Evolutionary conservation across 495 filamentous ascomycete genomes (phyloP).

Genomic region (Daldinia concentrica): DNA sequence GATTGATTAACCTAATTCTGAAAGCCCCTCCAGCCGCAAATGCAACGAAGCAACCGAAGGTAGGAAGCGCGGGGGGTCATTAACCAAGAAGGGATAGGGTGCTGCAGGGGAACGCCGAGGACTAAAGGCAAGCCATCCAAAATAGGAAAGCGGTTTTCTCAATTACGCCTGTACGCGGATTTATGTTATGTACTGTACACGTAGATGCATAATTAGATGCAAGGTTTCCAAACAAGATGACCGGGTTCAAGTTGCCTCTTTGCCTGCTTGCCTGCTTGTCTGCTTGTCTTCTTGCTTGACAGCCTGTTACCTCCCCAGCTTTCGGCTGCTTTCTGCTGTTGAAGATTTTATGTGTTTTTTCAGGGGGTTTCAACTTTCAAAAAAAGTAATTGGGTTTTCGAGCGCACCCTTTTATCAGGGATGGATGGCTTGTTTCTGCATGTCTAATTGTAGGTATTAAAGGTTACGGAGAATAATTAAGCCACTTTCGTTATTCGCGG

Average conservation of each 20-base stretch:
- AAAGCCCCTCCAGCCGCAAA: constrained; percentile 34
- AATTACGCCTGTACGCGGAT: constrained; percentile 1
- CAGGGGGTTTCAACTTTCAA: constrained; percentile 16
- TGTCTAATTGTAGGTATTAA: constrained; percentile 27
- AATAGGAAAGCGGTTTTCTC: constrained; percentile 38
- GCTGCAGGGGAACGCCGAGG: constrained; percentile 40
- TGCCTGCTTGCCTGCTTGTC: constrained; percentile 6
- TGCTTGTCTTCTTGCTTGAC: neutral
- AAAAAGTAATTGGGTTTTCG: constrained; percentile 7
- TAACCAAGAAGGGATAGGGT: constrained; percentile 33
- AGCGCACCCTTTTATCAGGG: constrained; percentile 27
- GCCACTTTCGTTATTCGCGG: constrained; percentile 24
- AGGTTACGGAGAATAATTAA: constrained; percentile 37
- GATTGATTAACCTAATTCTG: constrained; percentile 18
- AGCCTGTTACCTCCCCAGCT: neutral
- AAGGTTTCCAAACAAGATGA: constrained; percentile 19
- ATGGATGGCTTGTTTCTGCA: constrained; percentile 14
- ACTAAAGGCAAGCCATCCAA: constrained; percentile 24
- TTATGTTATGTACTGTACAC: constrained; percentile 26
- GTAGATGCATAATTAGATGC: constrained; percentile 36
- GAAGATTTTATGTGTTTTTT: neutral
- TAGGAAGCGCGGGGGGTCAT: constrained; percentile 20
- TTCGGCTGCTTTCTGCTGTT: constrained; percentile 4
- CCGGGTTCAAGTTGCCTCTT: neutral
- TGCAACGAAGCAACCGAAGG: constrained; percentile 31